phyloP scores from a whole-genome alignment of 2,329 filamentous ascomycete species.

The Corinectria fuckeliana region DNA sequence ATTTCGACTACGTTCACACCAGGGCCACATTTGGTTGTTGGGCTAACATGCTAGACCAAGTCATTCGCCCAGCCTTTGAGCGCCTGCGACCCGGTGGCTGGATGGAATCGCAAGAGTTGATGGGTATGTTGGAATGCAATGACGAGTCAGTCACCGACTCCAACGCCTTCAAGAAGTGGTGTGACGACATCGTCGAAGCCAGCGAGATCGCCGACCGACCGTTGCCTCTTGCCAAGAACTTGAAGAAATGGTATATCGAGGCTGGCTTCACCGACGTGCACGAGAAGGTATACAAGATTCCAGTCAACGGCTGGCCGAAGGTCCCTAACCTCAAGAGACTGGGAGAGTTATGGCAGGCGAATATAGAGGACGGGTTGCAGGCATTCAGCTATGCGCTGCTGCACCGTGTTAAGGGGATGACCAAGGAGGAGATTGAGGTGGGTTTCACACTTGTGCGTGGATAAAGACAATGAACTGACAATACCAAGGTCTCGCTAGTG shows the following conservation, averaged over 20 bases:
- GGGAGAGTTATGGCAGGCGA: constrained; percentile 51
- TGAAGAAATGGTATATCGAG: constrained; percentile 48
- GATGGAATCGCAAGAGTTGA: constrained; percentile 58
- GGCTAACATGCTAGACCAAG: constrained; percentile 51
- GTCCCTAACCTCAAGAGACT: constrained; percentile 48
- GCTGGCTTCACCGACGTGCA: constrained; percentile 62
- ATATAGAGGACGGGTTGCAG: constrained; percentile 48
- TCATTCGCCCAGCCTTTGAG: constrained; percentile 57
- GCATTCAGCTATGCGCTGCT: constrained; percentile 49
- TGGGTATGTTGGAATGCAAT: constrained; percentile 47
- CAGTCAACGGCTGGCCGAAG: constrained; percentile 59
- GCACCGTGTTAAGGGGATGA: constrained; percentile 47
- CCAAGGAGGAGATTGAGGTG: constrained; percentile 56
- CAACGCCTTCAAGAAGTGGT: constrained; percentile 47
- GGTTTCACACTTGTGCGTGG: background rate
- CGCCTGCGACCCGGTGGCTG: constrained; percentile 58
- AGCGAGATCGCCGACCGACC: constrained; percentile 47
- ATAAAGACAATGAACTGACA: constrained; percentile 7
- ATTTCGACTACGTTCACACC: constrained; percentile 61
- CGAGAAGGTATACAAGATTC: constrained; percentile 57
- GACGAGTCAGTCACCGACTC: constrained; percentile 48
- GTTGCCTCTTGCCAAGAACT: constrained; percentile 40
- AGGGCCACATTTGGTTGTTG: constrained; percentile 56
- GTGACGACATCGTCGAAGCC: constrained; percentile 48
- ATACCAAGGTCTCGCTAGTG: constrained; percentile 52